A percentile compares a stretch with the other conserved stretches of the same genome.
Evolutionary conservation across 176 grass and related monocot genomes (phyloP).

Genomic region (Dactylis glomerata): DNA sequence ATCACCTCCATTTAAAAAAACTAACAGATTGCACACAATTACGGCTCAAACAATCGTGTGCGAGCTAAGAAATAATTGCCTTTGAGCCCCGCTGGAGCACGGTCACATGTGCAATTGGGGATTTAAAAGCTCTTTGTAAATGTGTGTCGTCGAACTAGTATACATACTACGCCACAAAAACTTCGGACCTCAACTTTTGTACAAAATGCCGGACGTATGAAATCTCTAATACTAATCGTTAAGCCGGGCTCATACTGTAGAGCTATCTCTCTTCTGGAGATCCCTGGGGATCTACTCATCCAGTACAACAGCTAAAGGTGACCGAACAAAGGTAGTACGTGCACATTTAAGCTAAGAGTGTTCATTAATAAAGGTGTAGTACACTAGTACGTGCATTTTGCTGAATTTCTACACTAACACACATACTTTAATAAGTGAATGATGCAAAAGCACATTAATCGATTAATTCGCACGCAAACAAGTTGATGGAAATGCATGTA

Average conservation of each 20-base stretch:
- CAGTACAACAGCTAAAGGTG: not conserved
- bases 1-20: too few species aligned
- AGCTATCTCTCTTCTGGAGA: not conserved
- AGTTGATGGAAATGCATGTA: not conserved
- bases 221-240: not conserved
- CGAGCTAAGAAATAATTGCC: too few species aligned
- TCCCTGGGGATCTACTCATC: not conserved
- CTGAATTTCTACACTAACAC: not conserved
- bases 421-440: not conserved
- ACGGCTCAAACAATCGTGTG: too few species aligned
- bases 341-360: conserved; percentile 9
- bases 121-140: too few species aligned
- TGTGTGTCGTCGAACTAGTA: too few species aligned
- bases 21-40: too few species aligned
- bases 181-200: too few species aligned
- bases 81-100: too few species aligned
- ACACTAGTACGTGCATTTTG: conserved; percentile 3
- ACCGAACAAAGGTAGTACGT: not conserved
- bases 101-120: too few species aligned
- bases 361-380: not conserved
- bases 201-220: too few species aligned
- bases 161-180: too few species aligned
- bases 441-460: not conserved
- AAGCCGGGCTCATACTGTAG: too few species aligned
- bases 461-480: conserved; percentile 4